Conservation (phyloP, 345 rosid genomes). For the Brassica carinata region DNA sequence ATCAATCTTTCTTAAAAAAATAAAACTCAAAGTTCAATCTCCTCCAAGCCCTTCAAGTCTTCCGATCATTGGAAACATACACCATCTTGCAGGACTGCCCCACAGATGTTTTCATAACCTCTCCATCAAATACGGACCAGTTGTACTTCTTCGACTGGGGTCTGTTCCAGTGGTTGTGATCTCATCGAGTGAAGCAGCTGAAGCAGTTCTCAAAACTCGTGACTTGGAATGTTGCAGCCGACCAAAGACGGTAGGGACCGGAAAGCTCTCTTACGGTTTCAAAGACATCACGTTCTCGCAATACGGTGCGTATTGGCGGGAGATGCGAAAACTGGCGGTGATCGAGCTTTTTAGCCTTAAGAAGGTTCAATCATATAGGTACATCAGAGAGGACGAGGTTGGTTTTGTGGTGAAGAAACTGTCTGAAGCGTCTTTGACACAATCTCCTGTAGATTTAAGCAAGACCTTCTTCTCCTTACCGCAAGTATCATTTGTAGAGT, state of each 20-base stretch:
- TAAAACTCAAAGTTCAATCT: slow-evolving; percentile 3
- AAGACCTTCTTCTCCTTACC: slow-evolving; percentile 31
- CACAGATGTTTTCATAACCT: slow-evolving; percentile 69
- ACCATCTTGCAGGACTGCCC: slow-evolving; percentile 44
- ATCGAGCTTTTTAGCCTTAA: slow-evolving; percentile 1
- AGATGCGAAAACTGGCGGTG: slow-evolving; percentile 31
- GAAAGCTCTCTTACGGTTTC: slow-evolving; percentile 25
- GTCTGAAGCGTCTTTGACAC: not conserved
- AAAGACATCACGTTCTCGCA: slow-evolving; percentile 37
- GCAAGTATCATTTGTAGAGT: slow-evolving; percentile 39
- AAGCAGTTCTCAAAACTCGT: slow-evolving; percentile 68
- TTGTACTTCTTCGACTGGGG: not conserved
- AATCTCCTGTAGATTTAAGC: slow-evolving; percentile 31
- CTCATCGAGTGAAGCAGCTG: slow-evolving; percentile 61
- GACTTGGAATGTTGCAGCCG: slow-evolving; percentile 53
- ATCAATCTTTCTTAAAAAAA: not conserved
- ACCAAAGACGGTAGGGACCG: slow-evolving; percentile 25
- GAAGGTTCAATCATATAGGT: slow-evolving; percentile 11
- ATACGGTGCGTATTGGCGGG: slow-evolving; percentile 41
- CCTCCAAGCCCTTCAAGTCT: slow-evolving; percentile 57
- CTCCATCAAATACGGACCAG: slow-evolving; percentile 39
- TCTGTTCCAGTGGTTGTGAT: not conserved
- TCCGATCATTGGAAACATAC: slow-evolving; percentile 59
- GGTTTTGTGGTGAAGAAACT: slow-evolving; percentile 10
- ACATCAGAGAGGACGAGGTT: slow-evolving; percentile 34